phyloP scores from a whole-genome alignment of 306 rosid species.

The Ceratonia siliqua region DNA sequence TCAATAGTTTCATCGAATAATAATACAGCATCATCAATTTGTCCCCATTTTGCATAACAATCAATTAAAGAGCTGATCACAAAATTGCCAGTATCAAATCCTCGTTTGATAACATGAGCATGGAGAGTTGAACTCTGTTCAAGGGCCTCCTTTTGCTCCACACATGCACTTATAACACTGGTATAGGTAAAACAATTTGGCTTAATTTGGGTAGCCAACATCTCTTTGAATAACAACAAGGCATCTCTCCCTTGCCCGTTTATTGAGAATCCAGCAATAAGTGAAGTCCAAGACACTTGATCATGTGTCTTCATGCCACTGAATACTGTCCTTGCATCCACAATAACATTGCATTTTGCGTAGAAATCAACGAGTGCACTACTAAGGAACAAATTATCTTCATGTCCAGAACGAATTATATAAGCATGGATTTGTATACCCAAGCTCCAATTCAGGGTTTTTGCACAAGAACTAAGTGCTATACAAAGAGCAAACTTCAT shows the following conservation, averaged over 20 bases:
- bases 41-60: slow-evolving; percentile 57
- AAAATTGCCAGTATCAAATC: slow-evolving; percentile 51
- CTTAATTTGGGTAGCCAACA: slow-evolving; percentile 48
- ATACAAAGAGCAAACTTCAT: slow-evolving; percentile 47
- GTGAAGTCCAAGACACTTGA: slow-evolving; percentile 70
- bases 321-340: slow-evolving; percentile 57
- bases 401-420: slow-evolving; percentile 48
- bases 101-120: slow-evolving; percentile 55
- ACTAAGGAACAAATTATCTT: slow-evolving; percentile 50
- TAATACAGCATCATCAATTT: slow-evolving; percentile 42
- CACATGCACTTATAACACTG: slow-evolving; percentile 61
- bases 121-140: slow-evolving; percentile 49
- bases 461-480: slow-evolving; percentile 57
- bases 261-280: slow-evolving; percentile 55
- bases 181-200: slow-evolving; percentile 64
- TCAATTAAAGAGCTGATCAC: slow-evolving; percentile 55
- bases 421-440: slow-evolving; percentile 60
- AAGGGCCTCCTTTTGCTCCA: slow-evolving; percentile 37
- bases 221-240: slow-evolving; percentile 51
- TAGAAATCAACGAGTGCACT: slow-evolving; percentile 61
- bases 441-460: slow-evolving; percentile 41
- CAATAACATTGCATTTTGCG: slow-evolving; percentile 53
- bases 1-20: slow-evolving; percentile 46
- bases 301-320: slow-evolving; percentile 55
- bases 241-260: slow-evolving; percentile 51